phyloP scores from a whole-genome alignment of 2,329 filamentous ascomycete genomes.

The Cryphonectria japonica region DNA sequence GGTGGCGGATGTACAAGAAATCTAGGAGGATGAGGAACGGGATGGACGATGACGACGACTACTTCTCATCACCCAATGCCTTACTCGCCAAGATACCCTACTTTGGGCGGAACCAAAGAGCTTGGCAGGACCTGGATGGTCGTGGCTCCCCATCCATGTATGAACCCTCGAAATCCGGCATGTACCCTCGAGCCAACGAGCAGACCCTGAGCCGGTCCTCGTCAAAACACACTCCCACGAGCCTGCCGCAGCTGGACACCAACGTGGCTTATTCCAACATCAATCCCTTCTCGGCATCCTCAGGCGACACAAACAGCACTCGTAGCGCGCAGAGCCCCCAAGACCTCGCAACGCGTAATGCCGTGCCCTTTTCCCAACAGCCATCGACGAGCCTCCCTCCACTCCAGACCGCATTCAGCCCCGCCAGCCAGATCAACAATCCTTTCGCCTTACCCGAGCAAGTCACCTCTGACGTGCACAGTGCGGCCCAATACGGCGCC shows the following conservation, averaged over 20 bases:
- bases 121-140: constrained; percentile 40
- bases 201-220: constrained; percentile 13
- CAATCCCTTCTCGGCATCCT: constrained; percentile 27
- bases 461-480: constrained; percentile 34
- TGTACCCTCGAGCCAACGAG: constrained; percentile 26
- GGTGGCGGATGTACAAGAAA: constrained; percentile 46
- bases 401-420: constrained; percentile 17
- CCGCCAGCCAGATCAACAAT: constrained; percentile 25
- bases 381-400: constrained; percentile 1
- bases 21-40: constrained; percentile 34
- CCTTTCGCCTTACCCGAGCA: constrained; percentile 33
- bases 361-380: constrained; percentile 15
- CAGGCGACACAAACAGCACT: constrained; percentile 1
- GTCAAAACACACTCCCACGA: constrained; percentile 15
- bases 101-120: constrained; percentile 33
- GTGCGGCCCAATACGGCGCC: constrained; percentile 35
- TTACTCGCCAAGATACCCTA: constrained; percentile 43
- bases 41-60: constrained; percentile 21
- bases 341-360: constrained; percentile 6
- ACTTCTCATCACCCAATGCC: constrained; percentile 25
- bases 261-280: constrained; percentile 30
- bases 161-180: constrained; percentile 21
- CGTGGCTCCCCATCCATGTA: constrained; percentile 19
- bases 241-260: constrained; percentile 23
- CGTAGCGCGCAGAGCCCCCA: constrained; percentile 17